These are phyloP conservation scores for Chlorella sorokiniana DNA, from an alignment of 139 green algal genomes.

Conservation along the genomic window DNA sequence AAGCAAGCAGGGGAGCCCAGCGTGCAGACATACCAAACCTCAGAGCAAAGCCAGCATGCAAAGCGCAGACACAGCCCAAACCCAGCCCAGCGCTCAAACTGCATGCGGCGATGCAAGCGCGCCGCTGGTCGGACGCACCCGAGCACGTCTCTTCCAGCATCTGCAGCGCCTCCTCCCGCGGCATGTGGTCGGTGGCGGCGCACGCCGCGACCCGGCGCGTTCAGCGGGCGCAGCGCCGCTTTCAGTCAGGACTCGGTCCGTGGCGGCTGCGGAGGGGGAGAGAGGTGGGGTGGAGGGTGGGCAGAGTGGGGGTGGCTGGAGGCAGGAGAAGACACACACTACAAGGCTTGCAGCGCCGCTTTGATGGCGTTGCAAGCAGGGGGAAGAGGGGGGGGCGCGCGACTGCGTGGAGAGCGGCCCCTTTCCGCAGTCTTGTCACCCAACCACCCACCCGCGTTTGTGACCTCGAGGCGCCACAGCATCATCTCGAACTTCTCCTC, in stretches of 20 bases:
- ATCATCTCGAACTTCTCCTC: slow-evolving; percentile 56
- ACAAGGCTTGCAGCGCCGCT: too few relatives aligned
- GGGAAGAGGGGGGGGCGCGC: too few relatives aligned
- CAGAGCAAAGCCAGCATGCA: neutral
- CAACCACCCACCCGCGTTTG: slow-evolving; percentile 53
- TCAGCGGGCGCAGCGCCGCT: slow-evolving; percentile 52
- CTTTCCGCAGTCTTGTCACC: neutral
- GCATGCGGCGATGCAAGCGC: too few relatives aligned
- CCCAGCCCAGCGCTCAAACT: too few relatives aligned
- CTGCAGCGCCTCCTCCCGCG: slow-evolving; percentile 64
- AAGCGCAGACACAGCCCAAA: neutral
- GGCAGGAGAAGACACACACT: neutral
- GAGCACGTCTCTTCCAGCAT: slow-evolving; percentile 46
- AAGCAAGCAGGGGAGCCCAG: too few relatives aligned
- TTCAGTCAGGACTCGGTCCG: slow-evolving; percentile 45
- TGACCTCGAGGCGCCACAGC: slow-evolving; percentile 80
- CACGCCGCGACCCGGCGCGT: slow-evolving; percentile 50
- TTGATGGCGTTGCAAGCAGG: too few relatives aligned
- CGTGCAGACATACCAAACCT: too few relatives aligned
- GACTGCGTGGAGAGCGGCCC: too few relatives aligned
- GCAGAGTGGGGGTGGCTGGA: neutral
- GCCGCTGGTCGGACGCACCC: too few relatives aligned
- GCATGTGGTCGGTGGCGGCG: slow-evolving; percentile 74
- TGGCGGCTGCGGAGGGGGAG: slow-evolving; percentile 21
- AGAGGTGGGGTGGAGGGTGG: neutral